phyloP scores from a whole-genome alignment of 129 eudicot genomes.

The Scalesia atractyloides region DNA sequence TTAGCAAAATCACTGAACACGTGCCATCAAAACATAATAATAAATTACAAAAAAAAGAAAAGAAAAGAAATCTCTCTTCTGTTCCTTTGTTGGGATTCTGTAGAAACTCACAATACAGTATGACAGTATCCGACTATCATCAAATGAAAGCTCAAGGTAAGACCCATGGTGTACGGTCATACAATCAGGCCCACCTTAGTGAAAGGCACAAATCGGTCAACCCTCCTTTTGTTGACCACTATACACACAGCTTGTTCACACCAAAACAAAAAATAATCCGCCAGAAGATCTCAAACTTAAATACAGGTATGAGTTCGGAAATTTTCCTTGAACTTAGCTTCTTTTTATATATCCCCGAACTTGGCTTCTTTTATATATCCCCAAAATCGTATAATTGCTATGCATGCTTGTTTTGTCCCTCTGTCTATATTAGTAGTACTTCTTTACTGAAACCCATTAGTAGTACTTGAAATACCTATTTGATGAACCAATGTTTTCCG shows the following conservation, averaged over 20 bases:
- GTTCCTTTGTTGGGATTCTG: conserved; percentile 10
- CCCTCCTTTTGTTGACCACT: conserved; percentile 12
- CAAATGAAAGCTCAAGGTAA: conserved; percentile 4
- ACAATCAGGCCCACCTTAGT: not conserved
- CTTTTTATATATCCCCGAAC: conserved; percentile 19
- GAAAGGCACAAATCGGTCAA: conserved; percentile 18
- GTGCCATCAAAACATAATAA: not conserved
- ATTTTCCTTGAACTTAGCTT: conserved; percentile 15
- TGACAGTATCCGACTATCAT: not conserved
- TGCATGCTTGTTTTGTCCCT: conserved; percentile 17
- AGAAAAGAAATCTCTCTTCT: not conserved
- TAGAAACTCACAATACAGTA: conserved; percentile 24
- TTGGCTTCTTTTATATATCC: conserved; percentile 17
- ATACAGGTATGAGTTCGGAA: conserved; percentile 13
- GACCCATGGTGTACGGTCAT: not conserved
- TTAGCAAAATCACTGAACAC: conserved; percentile 1
- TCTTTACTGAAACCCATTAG: conserved; percentile 4
- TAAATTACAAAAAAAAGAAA: not conserved
- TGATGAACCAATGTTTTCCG: conserved; percentile 44
- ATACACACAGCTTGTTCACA: conserved; percentile 22
- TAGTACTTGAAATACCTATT: conserved; percentile 26
- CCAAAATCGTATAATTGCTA: not conserved
- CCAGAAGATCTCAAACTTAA: conserved; percentile 27
- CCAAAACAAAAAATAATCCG: not conserved
- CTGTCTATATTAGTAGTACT: conserved; percentile 13